These are phyloP conservation scores for Trebouxia gelatinosa DNA, from an alignment of 163 green algal genomes.

Conservation along the genomic window DNA sequence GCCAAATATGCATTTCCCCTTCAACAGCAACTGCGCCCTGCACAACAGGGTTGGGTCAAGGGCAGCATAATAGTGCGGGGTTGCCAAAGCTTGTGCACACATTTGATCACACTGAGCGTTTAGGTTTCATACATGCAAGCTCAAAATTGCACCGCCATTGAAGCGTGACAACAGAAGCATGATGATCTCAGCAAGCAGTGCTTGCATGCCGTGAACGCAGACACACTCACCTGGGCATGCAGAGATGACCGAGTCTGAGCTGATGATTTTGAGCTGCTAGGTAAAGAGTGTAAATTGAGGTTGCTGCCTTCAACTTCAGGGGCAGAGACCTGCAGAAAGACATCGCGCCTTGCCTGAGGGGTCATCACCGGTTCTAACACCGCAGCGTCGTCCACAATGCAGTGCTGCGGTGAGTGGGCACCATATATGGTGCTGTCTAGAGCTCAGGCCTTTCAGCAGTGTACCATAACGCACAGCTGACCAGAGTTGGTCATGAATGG, in stretches of 20 bases:
- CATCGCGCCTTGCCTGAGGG: no score
- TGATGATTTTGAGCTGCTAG: neutral
- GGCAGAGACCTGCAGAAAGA: conserved; percentile 6
- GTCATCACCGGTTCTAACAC: no score
- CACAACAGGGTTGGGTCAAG: neutral
- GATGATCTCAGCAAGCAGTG: neutral
- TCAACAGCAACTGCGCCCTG: conserved; percentile 64
- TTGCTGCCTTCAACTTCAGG: neutral
- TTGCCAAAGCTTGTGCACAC: neutral
- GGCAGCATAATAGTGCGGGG: neutral
- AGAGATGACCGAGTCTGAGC: conserved; percentile 34
- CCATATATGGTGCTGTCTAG: conserved; percentile 28
- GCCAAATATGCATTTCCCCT: conserved; percentile 59
- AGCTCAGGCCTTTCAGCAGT: no score
- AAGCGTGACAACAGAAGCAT: neutral
- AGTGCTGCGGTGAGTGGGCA: conserved; percentile 1
- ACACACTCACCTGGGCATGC: conserved; percentile 38
- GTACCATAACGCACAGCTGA: conserved; percentile 4
- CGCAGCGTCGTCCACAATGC: neutral
- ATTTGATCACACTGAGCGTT: neutral
- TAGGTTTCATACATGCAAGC: neutral
- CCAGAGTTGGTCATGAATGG: neutral
- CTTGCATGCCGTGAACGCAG: neutral
- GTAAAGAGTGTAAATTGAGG: neutral
- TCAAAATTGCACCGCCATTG: neutral